phyloP scores from a whole-genome alignment of 768 basidiomycete species.

The Phanerochaete carnosa region DNA sequence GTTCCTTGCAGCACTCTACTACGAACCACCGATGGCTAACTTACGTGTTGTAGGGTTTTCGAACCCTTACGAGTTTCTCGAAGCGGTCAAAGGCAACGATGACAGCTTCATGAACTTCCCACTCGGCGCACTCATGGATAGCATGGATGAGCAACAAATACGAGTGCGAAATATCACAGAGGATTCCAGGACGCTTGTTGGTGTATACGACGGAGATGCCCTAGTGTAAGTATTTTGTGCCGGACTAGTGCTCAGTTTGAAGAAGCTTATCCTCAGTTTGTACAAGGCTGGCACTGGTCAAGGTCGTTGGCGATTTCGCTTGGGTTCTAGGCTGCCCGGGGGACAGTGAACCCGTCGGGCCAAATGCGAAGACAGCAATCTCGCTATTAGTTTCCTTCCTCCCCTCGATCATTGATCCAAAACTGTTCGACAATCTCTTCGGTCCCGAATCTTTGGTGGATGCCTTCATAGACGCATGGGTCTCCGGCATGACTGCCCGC shows the following conservation, averaged over 20 bases:
- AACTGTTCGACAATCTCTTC: background rate
- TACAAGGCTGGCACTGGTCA: conserved; percentile 1
- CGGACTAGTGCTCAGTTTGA: background rate
- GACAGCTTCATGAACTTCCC: conserved; percentile 6
- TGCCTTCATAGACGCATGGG: conserved; percentile 12
- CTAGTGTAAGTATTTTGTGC: conserved; percentile 1
- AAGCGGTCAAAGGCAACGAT: conserved; percentile 7
- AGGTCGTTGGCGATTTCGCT: conserved; percentile 1
- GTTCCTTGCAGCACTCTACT: no score
- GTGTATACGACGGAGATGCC: background rate
- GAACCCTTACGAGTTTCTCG: background rate
- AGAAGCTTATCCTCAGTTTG: background rate
- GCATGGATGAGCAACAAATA: background rate
- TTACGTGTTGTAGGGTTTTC: conserved; percentile 9
- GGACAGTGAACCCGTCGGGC: no score
- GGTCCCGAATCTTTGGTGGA: conserved; percentile 9
- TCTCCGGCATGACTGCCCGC: background rate
- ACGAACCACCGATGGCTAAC: background rate
- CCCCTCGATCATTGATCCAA: background rate
- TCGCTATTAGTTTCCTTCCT: background rate
- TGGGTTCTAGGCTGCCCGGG: conserved; percentile 5
- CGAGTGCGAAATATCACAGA: background rate
- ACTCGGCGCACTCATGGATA: conserved; percentile 1
- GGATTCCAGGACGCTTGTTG: conserved; percentile 1
- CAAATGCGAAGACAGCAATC: background rate